These are phyloP conservation scores for Backusella parvicylindrica DNA, from an alignment of 192 early-diverging fungal genomes.

Conservation along the genomic window DNA sequence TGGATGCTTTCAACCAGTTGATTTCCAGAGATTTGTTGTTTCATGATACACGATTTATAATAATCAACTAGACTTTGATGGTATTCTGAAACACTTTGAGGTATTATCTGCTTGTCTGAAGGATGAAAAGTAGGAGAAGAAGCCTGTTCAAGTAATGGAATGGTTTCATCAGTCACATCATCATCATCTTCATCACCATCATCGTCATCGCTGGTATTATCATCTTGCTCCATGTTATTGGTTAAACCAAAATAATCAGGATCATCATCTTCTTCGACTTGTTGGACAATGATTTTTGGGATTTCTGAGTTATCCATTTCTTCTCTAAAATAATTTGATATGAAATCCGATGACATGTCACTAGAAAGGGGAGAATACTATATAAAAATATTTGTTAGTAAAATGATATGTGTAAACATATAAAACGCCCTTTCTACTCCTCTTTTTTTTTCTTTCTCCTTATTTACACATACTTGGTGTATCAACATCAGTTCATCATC, in stretches of 20 bases:
- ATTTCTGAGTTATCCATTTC: background rate
- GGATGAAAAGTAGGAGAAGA: background rate
- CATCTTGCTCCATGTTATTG: background rate
- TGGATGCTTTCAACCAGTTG: background rate
- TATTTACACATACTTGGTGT: background rate
- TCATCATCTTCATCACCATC: background rate
- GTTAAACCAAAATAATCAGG: background rate
- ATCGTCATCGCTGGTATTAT: background rate
- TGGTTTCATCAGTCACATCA: background rate
- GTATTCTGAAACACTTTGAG: background rate
- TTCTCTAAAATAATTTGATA: background rate
- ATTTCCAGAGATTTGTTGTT: background rate
- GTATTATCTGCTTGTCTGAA: background rate
- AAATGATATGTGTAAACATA: too few relatives aligned
- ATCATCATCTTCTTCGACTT: background rate
- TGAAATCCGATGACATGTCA: background rate
- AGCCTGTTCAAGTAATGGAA: background rate
- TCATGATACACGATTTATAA: background rate
- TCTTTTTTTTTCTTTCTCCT: background rate
- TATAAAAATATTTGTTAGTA: background rate
- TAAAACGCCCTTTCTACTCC: background rate
- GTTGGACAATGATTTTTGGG: background rate
- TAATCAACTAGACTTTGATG: background rate
- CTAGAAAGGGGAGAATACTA: background rate
- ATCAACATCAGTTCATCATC: background rate